These are phyloP conservation scores for Phytomonas sp. DNA, from an alignment of 208 protist genomes.

Conservation along the genomic window DNA sequence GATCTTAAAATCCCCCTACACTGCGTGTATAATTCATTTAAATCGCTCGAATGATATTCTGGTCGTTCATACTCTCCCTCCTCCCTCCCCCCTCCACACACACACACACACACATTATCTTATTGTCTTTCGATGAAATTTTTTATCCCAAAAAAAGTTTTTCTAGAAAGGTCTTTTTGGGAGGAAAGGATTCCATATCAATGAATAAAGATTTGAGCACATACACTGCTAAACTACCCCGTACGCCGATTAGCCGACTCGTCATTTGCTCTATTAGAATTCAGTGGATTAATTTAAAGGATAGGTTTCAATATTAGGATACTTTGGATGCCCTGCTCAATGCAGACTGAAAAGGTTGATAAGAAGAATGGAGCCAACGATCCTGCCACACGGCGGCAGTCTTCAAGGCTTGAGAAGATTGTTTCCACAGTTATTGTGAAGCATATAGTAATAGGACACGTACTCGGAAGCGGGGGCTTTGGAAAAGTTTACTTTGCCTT, in stretches of 20 bases:
- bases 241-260: neutral
- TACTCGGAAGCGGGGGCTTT: conserved; percentile 82
- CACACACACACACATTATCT: neutral
- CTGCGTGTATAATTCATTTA: neutral
- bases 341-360: neutral
- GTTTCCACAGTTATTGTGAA: conserved; percentile 31
- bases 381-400: neutral
- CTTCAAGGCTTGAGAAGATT: conserved; percentile 12
- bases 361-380: neutral
- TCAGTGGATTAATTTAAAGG: neutral
- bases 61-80: neutral
- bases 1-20: neutral
- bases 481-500: conserved; percentile 83
- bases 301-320: neutral
- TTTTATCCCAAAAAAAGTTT: neutral
- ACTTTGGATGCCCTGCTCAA: neutral
- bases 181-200: neutral
- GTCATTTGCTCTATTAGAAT: neutral
- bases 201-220: neutral
- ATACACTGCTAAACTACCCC: neutral
- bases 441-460: conserved; percentile 69
- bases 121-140: neutral
- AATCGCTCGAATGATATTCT: neutral
- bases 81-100: neutral
- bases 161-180: too few relatives aligned